Base-by-base conservation (phyloP, 2,329 filamentous ascomycete genomes). In the Fusarium sp. region DNA sequence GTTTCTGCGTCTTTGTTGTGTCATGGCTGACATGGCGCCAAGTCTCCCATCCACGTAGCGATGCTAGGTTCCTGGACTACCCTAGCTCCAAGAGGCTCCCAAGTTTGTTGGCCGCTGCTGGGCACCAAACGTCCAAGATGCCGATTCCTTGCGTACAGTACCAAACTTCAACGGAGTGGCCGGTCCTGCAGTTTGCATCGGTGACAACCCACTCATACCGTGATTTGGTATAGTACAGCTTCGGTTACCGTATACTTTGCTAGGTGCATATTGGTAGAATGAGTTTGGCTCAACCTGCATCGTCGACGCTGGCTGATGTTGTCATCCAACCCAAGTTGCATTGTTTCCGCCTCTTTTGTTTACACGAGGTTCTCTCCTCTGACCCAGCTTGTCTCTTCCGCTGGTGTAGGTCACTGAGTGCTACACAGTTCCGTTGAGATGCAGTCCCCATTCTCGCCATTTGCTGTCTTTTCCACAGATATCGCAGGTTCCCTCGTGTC, bases 401-500 rank as follows among this genome's bases (percentile, higher is more conserved):
- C 66, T 51, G 68, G 58, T 61, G 44, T 47, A 66, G 45, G 44
- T 30, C 48, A 69, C 55, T 55, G 39, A 61, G 42, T 55, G 41
- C 51, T 50, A 31, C 47, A 16, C 20, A 30, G 48, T 63, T 41
- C 28, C 53, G 60, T 47, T 70, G 56, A 59, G 57, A 50, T 45
- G 48, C 59, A 55, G 55, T 26, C 35, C 65, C 50, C 41, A 38
- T 44, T 51, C 13, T 54, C 66, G 38, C 54, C 59, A 45, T 68
- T 60, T 63, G 55, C 68, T 68, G 50, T n/a, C 36, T 47, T 61
- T 60, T 53, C 48, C 67, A 55, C 70, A 70, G 54, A 59, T 38
- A 74, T 74, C 61, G 64, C 60, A 55, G 48, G 36, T 54, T 72
- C 45, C 53, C 58, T 72, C 72, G 71, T 74, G 74, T 74, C 33